Conservation (phyloP, 495 filamentous ascomycete species). For the Aspergillus bertholletiae region DNA sequence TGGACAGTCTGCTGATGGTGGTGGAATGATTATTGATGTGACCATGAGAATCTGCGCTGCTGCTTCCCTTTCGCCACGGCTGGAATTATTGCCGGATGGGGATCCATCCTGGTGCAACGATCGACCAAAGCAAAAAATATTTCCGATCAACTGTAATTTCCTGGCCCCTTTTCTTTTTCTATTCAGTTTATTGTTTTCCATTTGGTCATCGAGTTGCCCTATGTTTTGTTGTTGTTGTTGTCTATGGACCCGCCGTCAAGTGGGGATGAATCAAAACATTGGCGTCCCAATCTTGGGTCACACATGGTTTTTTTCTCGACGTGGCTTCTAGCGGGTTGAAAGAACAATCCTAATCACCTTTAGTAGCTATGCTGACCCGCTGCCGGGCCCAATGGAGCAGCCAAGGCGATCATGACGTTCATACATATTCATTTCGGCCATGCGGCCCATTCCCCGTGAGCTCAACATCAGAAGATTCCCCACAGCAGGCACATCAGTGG, state of each 20-base stretch:
- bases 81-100: neutral
- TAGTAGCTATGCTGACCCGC: neutral
- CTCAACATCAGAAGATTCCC: conserved; percentile 18
- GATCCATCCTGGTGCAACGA: neutral
- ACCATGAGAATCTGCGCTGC: neutral
- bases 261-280: neutral
- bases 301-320: conserved; percentile 14
- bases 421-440: conserved; percentile 21
- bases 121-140: neutral
- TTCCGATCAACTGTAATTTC: neutral
- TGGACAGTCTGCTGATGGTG: neutral
- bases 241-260: neutral
- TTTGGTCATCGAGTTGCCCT: neutral
- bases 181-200: neutral
- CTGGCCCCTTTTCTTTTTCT: neutral
- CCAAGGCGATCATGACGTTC: conserved; percentile 17
- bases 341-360: conserved; percentile 4
- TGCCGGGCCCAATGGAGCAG: neutral
- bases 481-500: conserved; percentile 21
- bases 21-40: neutral
- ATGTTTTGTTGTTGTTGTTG: neutral
- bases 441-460: conserved; percentile 19
- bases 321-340: conserved; percentile 2
- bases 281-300: conserved; percentile 5
- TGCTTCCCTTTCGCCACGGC: neutral